Conservation (phyloP, 352 stramenopile species). For the Globisporangium irregulare region DNA sequence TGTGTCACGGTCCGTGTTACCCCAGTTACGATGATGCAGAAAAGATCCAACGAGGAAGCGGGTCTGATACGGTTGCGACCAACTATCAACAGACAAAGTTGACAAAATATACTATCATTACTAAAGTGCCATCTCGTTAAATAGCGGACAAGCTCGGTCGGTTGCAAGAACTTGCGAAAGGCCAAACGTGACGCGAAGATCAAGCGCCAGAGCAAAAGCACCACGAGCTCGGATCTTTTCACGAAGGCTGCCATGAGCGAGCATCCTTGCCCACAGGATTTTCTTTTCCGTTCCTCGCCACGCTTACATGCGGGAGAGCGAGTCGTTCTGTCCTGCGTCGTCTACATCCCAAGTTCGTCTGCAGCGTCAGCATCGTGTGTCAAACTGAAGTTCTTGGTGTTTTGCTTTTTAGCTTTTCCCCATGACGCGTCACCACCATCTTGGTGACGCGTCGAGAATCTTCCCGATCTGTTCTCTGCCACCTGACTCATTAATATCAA, state of each 20-base stretch:
- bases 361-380: neutral
- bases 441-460: neutral
- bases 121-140: too few relatives aligned
- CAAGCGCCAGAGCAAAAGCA: too few relatives aligned
- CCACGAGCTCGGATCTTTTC: too few relatives aligned
- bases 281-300: neutral
- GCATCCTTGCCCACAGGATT: too few relatives aligned
- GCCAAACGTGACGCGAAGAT: too few relatives aligned
- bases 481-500: neutral
- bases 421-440: neutral
- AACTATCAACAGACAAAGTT: neutral
- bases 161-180: too few relatives aligned
- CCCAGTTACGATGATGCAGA: neutral
- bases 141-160: too few relatives aligned
- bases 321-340: neutral
- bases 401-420: neutral
- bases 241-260: neutral
- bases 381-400: neutral
- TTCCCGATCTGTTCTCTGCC: neutral
- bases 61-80: too few relatives aligned
- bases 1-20: conserved; percentile 4
- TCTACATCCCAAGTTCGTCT: conserved; percentile 1
- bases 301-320: neutral
- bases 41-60: neutral
- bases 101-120: neutral